A percentile compares a stretch with the other conserved stretches of the same genome.
Evolutionary conservation across 1,139 yeast genomes (phyloP).

Genomic region (Yamadazyma trypodendri): DNA sequence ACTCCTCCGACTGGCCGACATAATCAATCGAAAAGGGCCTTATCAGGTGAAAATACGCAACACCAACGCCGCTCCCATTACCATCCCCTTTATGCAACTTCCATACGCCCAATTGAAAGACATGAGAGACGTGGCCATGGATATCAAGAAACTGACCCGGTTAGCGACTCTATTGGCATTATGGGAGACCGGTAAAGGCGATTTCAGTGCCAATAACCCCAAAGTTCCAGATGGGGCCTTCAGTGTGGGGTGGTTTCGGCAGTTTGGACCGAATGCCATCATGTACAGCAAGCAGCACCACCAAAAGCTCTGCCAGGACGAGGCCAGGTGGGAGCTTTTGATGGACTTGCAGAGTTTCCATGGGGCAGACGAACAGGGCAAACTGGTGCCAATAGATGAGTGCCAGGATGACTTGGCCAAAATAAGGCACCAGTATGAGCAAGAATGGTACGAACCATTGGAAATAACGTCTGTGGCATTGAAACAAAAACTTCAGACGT

Average conservation of each 20-base stretch:
- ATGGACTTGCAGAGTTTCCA: conserved; percentile 11
- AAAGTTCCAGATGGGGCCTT: conserved; percentile 22
- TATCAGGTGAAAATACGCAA: conserved; percentile 28
- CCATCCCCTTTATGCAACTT: conserved; percentile 28
- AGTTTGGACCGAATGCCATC: conserved; percentile 26
- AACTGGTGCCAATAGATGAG: conserved; percentile 3
- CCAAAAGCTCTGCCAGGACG: conserved; percentile 22
- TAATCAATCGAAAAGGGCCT: conserved; percentile 39
- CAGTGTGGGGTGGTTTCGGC: conserved; percentile 29
- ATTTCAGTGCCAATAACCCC: conserved; percentile 9
- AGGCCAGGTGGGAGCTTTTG: conserved; percentile 35
- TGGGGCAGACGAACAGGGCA: conserved; percentile 4
- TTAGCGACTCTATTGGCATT: conserved; percentile 19
- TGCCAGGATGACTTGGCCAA: conserved; percentile 1
- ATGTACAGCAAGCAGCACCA: conserved; percentile 32
- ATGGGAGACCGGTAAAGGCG: conserved; percentile 25
- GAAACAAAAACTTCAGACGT: conserved; percentile 14
- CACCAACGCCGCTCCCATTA: conserved; percentile 33
- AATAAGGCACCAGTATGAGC: conserved; percentile 3
- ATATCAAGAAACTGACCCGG: conserved; percentile 30
- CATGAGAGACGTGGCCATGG: conserved; percentile 31
- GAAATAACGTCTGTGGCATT: conserved; percentile 20
- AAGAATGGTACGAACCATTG: conserved; percentile 27
- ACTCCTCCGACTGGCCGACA: conserved; percentile 18
- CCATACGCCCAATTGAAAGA: conserved; percentile 23